Evolutionary conservation across 176 grass and related monocot species (phyloP).

Genomic region (Aegilops speltoides): DNA sequence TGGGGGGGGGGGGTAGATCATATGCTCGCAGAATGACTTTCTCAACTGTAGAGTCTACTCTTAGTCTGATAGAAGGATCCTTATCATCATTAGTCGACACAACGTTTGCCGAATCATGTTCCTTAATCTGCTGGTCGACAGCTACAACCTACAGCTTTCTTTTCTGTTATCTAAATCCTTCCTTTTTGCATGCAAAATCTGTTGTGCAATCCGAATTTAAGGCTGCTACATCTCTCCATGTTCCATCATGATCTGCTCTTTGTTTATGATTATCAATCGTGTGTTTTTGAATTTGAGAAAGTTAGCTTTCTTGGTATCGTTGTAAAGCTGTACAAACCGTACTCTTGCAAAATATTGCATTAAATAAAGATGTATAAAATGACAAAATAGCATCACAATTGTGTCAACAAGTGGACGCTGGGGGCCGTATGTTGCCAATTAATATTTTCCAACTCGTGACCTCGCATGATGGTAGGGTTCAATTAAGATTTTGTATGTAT

Average conservation of each 20-base stretch:
- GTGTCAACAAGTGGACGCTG: no score
- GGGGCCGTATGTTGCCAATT: no score
- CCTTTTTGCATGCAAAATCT: conserved; percentile 20
- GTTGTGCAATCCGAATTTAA: conserved; percentile 11
- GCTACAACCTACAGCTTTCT: not conserved
- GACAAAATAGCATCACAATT: not conserved
- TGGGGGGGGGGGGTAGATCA: not conserved
- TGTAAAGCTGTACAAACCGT: no score
- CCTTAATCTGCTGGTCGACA: conserved; percentile 20
- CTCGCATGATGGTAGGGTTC: not conserved
- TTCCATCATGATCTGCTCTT: conserved; percentile 25
- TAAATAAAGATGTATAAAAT: not conserved
- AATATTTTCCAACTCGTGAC: not conserved
- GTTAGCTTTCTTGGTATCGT: not conserved
- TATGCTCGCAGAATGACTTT: conserved; percentile 21
- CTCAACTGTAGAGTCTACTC: conserved; percentile 18
- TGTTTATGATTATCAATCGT: not conserved
- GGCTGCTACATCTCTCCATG: not conserved
- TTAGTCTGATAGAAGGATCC: not conserved
- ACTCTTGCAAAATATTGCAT: not conserved
- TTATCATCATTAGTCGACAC: not conserved
- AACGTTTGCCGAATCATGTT: conserved; percentile 41
- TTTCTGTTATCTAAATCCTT: not conserved
- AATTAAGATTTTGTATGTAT: not conserved
- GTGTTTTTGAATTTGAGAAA: not conserved